These are phyloP conservation scores for Vigna reflexopilosa DNA, from an alignment of 306 rosid genomes.

Conservation along the genomic window DNA sequence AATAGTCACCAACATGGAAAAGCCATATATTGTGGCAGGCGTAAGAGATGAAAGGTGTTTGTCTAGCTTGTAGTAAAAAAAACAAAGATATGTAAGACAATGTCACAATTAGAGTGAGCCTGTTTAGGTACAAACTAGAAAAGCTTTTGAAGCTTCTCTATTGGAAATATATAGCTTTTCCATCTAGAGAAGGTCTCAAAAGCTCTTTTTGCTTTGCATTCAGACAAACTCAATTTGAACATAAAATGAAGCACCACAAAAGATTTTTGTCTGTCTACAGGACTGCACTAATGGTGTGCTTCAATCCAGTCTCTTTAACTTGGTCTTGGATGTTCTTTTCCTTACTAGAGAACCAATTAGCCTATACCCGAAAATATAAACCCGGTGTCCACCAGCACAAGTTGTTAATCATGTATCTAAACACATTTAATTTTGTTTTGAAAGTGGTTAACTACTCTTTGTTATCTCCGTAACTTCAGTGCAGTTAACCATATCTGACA, in stretches of 20 bases:
- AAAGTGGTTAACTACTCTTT: no score
- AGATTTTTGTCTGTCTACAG: not conserved
- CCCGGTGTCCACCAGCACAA: no score
- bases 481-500: not conserved
- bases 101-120: not conserved
- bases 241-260: not conserved
- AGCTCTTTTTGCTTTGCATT: no score
- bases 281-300: not conserved
- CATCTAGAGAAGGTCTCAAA: no score
- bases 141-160: not conserved
- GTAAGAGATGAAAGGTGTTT: not conserved
- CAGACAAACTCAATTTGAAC: not conserved
- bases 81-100: not conserved
- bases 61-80: not conserved
- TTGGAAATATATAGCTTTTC: not conserved
- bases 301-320: not conserved
- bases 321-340: not conserved
- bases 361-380: no score
- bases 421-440: no score
- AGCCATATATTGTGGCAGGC: not conserved
- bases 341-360: no score
- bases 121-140: not conserved
- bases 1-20: not conserved
- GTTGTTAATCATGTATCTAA: no score
- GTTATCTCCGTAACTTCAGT: no score